These are phyloP conservation scores for Breynia disticha DNA, from an alignment of 441 rosid species.

Conservation along the genomic window DNA sequence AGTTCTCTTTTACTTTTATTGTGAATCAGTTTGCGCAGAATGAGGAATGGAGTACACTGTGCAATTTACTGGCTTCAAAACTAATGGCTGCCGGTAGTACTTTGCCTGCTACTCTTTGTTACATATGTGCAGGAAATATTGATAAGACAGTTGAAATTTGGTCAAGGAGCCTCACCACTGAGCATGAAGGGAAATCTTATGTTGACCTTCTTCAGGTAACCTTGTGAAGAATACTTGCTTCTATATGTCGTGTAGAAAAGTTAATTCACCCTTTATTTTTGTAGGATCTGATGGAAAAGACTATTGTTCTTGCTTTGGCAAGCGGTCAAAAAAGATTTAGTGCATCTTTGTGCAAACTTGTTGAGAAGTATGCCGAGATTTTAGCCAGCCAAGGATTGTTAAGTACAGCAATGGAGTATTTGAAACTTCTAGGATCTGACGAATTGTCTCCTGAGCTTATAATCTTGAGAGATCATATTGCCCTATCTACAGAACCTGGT, in stretches of 20 bases:
- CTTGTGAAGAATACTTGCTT: slow-evolving; percentile 4
- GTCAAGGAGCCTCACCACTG: slow-evolving; percentile 73
- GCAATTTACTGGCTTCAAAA: slow-evolving; percentile 79
- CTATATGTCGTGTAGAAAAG: not conserved
- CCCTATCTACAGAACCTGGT: slow-evolving; percentile 63
- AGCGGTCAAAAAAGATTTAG: slow-evolving; percentile 90
- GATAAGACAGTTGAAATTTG: slow-evolving; percentile 97
- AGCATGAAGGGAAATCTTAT: slow-evolving; percentile 62
- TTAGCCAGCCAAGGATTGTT: slow-evolving; percentile 97
- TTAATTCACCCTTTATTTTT: slow-evolving; percentile 16
- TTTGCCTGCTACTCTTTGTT: slow-evolving; percentile 89
- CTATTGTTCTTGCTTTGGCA: slow-evolving; percentile 94
- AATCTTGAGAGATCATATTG: slow-evolving; percentile 80
- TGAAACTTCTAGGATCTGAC: slow-evolving; percentile 78
- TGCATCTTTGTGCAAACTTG: slow-evolving; percentile 92
- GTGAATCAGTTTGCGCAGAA: slow-evolving; percentile 77
- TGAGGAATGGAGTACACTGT: slow-evolving; percentile 82
- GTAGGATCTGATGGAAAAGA: slow-evolving; percentile 99
- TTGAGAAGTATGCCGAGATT: slow-evolving; percentile 97
- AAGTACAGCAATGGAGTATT: slow-evolving; percentile 62
- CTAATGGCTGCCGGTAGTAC: slow-evolving; percentile 70
- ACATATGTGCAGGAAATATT: slow-evolving; percentile 92
- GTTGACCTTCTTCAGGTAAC: slow-evolving; percentile 88
- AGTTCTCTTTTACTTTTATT: slow-evolving; percentile 10
- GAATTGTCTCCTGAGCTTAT: slow-evolving; percentile 83